phyloP scores from a whole-genome alignment of 2,329 filamentous ascomycete genomes.

The Biscogniauxia sp. region DNA sequence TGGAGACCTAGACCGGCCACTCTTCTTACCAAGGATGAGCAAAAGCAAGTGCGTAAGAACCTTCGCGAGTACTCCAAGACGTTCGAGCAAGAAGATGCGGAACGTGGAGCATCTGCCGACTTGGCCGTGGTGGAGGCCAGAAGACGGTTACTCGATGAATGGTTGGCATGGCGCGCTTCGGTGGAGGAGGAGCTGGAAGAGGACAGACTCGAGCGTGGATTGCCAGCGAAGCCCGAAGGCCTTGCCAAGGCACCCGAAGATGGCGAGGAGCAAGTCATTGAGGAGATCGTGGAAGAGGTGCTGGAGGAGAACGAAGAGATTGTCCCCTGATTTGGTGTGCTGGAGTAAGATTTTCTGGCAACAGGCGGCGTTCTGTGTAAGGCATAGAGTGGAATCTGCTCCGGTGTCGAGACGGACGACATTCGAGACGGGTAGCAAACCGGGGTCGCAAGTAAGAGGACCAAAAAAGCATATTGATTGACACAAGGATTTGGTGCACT shows the following conservation, averaged over 20 bases:
- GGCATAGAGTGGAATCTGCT: constrained; percentile 22
- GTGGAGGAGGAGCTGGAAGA: constrained; percentile 70
- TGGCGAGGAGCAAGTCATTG: constrained; percentile 75
- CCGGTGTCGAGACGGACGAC: constrained; percentile 10
- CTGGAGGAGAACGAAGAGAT: constrained; percentile 83
- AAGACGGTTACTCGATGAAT: constrained; percentile 80
- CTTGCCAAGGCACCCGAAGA: constrained; percentile 59
- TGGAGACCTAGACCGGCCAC: constrained; percentile 91
- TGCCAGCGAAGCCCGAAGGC: constrained; percentile 64
- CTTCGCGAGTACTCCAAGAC: constrained; percentile 91
- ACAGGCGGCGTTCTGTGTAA: constrained; percentile 26
- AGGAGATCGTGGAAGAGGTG: constrained; percentile 85
- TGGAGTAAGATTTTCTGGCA: constrained; percentile 10
- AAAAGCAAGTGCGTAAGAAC: constrained; percentile 97
- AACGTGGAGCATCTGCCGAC: constrained; percentile 91
- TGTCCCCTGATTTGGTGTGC: constrained; percentile 32
- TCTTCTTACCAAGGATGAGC: constrained; percentile 94
- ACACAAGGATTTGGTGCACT: background rate
- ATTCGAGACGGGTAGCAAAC: constrained; percentile 6
- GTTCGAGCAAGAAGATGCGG: constrained; percentile 93
- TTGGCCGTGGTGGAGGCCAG: constrained; percentile 88
- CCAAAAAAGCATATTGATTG: background rate
- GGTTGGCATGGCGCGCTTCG: constrained; percentile 77
- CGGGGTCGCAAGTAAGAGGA: background rate
- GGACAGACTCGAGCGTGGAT: constrained; percentile 65